Percentiles rank a stretch among this genome's conserved stretches.
These are phyloP conservation scores for Annulohypoxylon moriforme DNA, from an alignment of 495 filamentous ascomycete species.

Conservation along the genomic window DNA sequence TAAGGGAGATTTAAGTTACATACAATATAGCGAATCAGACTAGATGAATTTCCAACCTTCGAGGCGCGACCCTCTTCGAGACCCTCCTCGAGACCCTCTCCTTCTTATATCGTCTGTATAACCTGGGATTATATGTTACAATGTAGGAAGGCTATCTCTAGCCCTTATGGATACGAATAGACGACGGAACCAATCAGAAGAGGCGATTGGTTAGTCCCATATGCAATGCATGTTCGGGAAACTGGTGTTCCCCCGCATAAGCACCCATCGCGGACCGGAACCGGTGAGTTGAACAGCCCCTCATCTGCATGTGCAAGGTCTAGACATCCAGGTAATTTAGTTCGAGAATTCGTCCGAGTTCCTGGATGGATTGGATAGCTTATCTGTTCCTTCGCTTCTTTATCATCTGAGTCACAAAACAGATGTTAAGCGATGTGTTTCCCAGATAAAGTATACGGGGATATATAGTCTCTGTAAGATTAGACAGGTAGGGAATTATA, in stretches of 20 bases:
- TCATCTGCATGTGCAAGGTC: conserved; percentile 12
- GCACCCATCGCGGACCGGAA: conserved; percentile 6
- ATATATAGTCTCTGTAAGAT: conserved; percentile 10
- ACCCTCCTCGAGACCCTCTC: background rate
- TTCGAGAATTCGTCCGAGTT: background rate
- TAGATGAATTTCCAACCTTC: conserved; percentile 22
- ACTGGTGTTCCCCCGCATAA: conserved; percentile 14
- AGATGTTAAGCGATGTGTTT: background rate
- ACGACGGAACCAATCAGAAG: conserved; percentile 25
- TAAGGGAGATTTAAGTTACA: conserved; percentile 10
- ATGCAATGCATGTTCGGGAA: conserved; percentile 33
- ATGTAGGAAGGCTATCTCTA: conserved; percentile 17
- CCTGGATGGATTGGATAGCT: background rate
- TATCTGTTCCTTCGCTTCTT: background rate
- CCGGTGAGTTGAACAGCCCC: conserved; percentile 19
- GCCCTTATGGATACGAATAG: conserved; percentile 13
- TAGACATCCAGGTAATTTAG: background rate
- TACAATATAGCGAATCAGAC: conserved; percentile 17
- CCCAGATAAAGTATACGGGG: background rate
- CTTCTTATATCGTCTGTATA: conserved; percentile 1
- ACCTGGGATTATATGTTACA: conserved; percentile 1
- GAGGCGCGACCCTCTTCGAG: conserved; percentile 14
- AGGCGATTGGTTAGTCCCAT: conserved; percentile 14
- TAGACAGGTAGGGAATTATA: background rate
- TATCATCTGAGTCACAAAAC: background rate